Evolutionary conservation across 371 early-diverging fungal species (phyloP).

Genomic region (Dichotomocladium elegans): DNA sequence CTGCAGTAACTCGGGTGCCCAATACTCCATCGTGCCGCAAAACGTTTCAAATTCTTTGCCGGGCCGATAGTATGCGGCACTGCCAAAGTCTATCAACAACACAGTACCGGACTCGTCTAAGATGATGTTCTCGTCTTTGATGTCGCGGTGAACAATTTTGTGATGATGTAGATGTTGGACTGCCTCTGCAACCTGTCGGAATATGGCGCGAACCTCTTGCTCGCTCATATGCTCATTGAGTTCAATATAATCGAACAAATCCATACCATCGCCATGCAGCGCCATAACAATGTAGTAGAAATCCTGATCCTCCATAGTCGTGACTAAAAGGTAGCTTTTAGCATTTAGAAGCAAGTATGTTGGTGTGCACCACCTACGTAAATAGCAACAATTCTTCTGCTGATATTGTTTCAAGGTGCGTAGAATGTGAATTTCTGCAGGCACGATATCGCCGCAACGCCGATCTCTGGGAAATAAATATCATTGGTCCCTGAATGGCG

Average conservation of each 20-base stretch:
- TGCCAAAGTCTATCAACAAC: slow-evolving; percentile 75
- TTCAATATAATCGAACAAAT: slow-evolving; percentile 78
- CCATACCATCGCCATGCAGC: slow-evolving; percentile 63
- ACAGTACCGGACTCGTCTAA: slow-evolving; percentile 57
- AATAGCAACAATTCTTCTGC: slow-evolving; percentile 57
- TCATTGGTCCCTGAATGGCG: not conserved
- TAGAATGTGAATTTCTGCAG: slow-evolving; percentile 68
- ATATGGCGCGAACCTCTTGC: slow-evolving; percentile 53
- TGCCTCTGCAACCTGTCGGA: slow-evolving; percentile 60
- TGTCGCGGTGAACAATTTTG: slow-evolving; percentile 76
- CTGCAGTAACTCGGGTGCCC: slow-evolving; percentile 69
- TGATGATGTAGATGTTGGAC: slow-evolving; percentile 65
- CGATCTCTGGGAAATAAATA: slow-evolving; percentile 40
- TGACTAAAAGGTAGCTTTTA: slow-evolving; percentile 27
- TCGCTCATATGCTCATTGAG: slow-evolving; percentile 54
- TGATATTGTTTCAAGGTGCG: slow-evolving; percentile 51
- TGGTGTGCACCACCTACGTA: slow-evolving; percentile 27
- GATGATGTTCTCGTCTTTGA: slow-evolving; percentile 77
- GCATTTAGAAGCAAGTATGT: not conserved
- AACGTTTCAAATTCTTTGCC: slow-evolving; percentile 68
- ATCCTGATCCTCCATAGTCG: slow-evolving; percentile 61
- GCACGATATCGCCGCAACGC: slow-evolving; percentile 53
- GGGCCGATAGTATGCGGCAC: slow-evolving; percentile 60
- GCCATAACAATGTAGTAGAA: slow-evolving; percentile 67
- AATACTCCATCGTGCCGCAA: slow-evolving; percentile 72